These are phyloP conservation scores for Exsudoporus frostii DNA, from an alignment of 768 basidiomycete species.

Conservation along the genomic window DNA sequence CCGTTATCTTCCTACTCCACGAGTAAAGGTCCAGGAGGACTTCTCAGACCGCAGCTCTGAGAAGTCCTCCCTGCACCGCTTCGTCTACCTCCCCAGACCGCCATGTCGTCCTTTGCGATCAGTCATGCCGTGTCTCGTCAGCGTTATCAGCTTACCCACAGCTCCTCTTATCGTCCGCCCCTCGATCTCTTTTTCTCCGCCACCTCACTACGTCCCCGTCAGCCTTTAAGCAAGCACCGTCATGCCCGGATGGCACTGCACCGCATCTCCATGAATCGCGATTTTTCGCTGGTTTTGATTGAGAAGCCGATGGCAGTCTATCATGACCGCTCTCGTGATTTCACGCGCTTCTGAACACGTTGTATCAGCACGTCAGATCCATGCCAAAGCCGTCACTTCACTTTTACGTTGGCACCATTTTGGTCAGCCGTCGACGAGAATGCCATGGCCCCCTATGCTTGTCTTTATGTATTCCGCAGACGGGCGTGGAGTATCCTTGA, in stretches of 20 bases:
- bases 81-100: slow-evolving; percentile 19
- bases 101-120: slow-evolving; percentile 17
- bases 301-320: slow-evolving; percentile 32
- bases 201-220: slow-evolving; percentile 7
- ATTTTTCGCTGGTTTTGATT: slow-evolving; percentile 22
- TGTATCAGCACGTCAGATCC: slow-evolving; percentile 35
- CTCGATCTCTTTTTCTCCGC: slow-evolving; percentile 4
- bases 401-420: slow-evolving; percentile 32
- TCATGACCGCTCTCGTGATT: slow-evolving; percentile 32
- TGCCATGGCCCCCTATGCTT: slow-evolving; percentile 31
- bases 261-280: slow-evolving; percentile 18
- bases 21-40: slow-evolving; percentile 22
- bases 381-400: slow-evolving; percentile 28
- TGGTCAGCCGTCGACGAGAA: slow-evolving; percentile 20
- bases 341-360: slow-evolving; percentile 37
- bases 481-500: slow-evolving; percentile 31
- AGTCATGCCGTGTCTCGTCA: slow-evolving; percentile 19
- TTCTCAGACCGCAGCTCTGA: slow-evolving; percentile 22
- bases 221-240: slow-evolving; percentile 13
- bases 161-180: slow-evolving; percentile 14
- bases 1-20: slow-evolving; percentile 25
- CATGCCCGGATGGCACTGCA: slow-evolving; percentile 14
- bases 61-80: slow-evolving; percentile 26
- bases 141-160: slow-evolving; percentile 18
- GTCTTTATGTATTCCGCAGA: slow-evolving; percentile 37